Evolutionary conservation across 2,329 filamentous ascomycete genomes (phyloP).

Genomic region (Emmonsiellopsis sp.): DNA sequence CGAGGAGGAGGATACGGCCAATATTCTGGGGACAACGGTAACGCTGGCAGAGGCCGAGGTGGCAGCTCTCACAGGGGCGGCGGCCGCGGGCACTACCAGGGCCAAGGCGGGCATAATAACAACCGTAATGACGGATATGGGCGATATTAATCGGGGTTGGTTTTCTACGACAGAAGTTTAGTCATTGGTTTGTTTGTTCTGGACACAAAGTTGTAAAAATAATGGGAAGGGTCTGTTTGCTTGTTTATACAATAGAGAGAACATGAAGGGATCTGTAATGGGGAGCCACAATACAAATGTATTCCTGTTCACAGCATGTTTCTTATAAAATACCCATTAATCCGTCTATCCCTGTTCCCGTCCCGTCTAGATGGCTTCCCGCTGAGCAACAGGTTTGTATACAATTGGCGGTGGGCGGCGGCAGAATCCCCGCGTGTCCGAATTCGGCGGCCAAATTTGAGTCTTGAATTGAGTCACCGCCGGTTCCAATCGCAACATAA

Average conservation of each 20-base stretch:
- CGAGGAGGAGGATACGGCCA: constrained; percentile 11
- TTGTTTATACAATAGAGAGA: too few relatives aligned
- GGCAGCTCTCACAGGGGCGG: constrained; percentile 11
- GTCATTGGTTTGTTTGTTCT: neutral
- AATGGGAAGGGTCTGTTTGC: neutral
- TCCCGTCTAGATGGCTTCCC: too few relatives aligned
- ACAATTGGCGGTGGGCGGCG: neutral
- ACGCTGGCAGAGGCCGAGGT: constrained; percentile 12
- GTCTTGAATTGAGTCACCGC: constrained; percentile 1
- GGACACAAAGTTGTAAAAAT: neutral
- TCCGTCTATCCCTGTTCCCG: too few relatives aligned
- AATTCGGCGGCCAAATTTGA: neutral
- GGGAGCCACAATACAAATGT: too few relatives aligned
- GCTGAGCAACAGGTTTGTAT: too few relatives aligned
- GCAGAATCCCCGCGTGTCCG: neutral
- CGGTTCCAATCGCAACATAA: neutral
- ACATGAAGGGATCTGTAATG: too few relatives aligned
- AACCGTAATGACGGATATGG: constrained; percentile 29
- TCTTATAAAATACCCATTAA: too few relatives aligned
- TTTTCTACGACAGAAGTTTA: neutral
- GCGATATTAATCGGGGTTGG: constrained; percentile 20
- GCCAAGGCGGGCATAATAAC: constrained; percentile 18
- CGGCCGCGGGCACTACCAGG: constrained; percentile 18
- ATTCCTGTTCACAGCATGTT: too few relatives aligned
- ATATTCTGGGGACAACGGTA: constrained; percentile 12